Conservation (phyloP, 805 yeast genomes). For the Teunomyces pallodes region DNA sequence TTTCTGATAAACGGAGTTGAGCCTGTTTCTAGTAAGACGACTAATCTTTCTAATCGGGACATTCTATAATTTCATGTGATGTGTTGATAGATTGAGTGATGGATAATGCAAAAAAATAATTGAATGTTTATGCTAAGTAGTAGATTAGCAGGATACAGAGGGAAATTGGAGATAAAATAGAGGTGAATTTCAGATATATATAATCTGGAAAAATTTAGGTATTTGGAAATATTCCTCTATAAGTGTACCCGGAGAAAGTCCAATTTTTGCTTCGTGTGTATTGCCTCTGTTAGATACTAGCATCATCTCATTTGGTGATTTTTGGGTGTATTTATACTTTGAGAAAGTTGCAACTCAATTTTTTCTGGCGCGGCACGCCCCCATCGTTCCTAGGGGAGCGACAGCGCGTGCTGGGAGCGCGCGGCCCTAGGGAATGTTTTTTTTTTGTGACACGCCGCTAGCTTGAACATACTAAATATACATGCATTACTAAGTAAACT, state of each 20-base stretch:
- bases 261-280: constrained; percentile 3
- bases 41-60: constrained; percentile 57
- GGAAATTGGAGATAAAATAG: too few relatives aligned
- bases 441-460: constrained; percentile 1
- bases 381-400: constrained; percentile 1
- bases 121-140: not conserved
- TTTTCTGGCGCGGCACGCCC: constrained; percentile 2
- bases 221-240: not conserved
- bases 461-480: not conserved
- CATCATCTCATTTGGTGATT: constrained; percentile 14
- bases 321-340: constrained; percentile 13
- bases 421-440: not conserved
- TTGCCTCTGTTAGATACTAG: not conserved
- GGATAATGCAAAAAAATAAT: not conserved
- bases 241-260: not conserved
- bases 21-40: constrained; percentile 80
- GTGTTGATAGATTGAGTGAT: not conserved
- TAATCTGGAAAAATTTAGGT: not conserved
- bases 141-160: not conserved
- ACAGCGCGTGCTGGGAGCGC: not conserved
- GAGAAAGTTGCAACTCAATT: constrained; percentile 7
- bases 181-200: not conserved
- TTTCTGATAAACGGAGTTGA: constrained; percentile 90
- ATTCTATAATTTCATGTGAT: constrained; percentile 14
- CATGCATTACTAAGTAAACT: constrained; percentile 10